Evolutionary conservation across 1,139 yeast species (phyloP).

Genomic region (Hansenula sp.): DNA sequence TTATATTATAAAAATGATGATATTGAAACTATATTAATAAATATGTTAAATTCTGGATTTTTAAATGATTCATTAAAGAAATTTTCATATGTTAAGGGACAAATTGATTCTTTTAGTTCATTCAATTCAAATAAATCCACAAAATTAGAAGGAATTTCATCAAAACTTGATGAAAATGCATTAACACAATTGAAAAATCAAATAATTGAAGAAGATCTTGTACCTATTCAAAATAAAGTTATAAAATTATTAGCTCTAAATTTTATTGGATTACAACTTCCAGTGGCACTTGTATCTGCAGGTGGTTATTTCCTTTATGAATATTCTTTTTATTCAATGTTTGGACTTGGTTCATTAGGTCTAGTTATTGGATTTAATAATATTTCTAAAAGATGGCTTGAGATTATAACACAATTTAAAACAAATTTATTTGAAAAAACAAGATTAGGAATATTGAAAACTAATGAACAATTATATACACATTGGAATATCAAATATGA

Average conservation of each 20-base stretch:
- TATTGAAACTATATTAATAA: constrained; percentile 15
- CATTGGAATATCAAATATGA: constrained; percentile 21
- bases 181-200: constrained; percentile 15
- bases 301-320: constrained; percentile 24
- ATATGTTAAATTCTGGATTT: constrained; percentile 18
- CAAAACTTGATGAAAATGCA: constrained; percentile 13
- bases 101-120: constrained; percentile 21
- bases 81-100: constrained; percentile 24
- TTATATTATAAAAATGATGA: constrained; percentile 21
- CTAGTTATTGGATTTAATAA: constrained; percentile 26
- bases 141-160: constrained; percentile 7
- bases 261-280: constrained; percentile 27
- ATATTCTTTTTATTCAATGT: constrained; percentile 26
- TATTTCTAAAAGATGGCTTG: constrained; percentile 24
- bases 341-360: constrained; percentile 26
- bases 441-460: constrained; percentile 18
- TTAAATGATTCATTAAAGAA: constrained; percentile 19
- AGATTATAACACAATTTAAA: constrained; percentile 16
- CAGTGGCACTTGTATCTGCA: constrained; percentile 21
- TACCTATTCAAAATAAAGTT: constrained; percentile 21
- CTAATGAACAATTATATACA: constrained; percentile 13
- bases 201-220: constrained; percentile 17
- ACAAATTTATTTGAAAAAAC: constrained; percentile 19
- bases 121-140: constrained; percentile 11
- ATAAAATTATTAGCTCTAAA: constrained; percentile 22